phyloP scores from a whole-genome alignment of 2,329 filamentous ascomycete genomes.

The Epichloe bromicola region DNA sequence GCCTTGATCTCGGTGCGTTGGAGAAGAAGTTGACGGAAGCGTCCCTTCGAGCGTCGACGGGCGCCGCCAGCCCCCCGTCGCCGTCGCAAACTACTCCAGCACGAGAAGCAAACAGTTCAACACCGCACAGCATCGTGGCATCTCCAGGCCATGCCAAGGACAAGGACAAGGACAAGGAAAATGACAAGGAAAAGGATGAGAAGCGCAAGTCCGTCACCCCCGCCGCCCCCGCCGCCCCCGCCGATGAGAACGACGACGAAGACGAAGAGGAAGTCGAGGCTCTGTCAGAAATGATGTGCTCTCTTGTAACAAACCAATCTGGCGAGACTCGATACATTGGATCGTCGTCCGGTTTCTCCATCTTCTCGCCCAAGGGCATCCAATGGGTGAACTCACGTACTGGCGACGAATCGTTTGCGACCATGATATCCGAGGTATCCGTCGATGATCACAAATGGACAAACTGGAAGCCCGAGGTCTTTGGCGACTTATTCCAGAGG shows the following conservation, averaged over 20 bases:
- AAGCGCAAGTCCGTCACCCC: conserved; percentile 23
- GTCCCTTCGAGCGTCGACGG: conserved; percentile 36
- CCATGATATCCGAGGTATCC: conserved; percentile 86
- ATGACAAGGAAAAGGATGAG: conserved; percentile 21
- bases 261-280: conserved; percentile 63
- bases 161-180: conserved; percentile 20
- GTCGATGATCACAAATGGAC: conserved; percentile 92
- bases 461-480: conserved; percentile 96
- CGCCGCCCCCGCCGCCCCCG: conserved; percentile 10
- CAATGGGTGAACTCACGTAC: conserved; percentile 98
- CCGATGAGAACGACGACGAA: conserved; percentile 29
- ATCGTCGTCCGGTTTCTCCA: conserved; percentile 97
- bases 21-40: conserved; percentile 62
- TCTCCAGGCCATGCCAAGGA: conserved; percentile 34
- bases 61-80: conserved; percentile 32
- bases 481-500: conserved; percentile 79
- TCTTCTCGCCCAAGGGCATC: conserved; percentile 95
- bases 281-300: conserved; percentile 98
- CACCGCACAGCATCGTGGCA: conserved; percentile 40
- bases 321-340: conserved; percentile 95
- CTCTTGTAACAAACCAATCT: conserved; percentile 83
- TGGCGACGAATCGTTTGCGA: conserved; percentile 86
- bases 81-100: conserved; percentile 33
- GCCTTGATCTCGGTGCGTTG: conserved; percentile 75
- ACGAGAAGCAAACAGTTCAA: conserved; percentile 29